Evolutionary conservation across 2,329 filamentous ascomycete genomes (phyloP).

Genomic region (Alternaria arborescens): DNA sequence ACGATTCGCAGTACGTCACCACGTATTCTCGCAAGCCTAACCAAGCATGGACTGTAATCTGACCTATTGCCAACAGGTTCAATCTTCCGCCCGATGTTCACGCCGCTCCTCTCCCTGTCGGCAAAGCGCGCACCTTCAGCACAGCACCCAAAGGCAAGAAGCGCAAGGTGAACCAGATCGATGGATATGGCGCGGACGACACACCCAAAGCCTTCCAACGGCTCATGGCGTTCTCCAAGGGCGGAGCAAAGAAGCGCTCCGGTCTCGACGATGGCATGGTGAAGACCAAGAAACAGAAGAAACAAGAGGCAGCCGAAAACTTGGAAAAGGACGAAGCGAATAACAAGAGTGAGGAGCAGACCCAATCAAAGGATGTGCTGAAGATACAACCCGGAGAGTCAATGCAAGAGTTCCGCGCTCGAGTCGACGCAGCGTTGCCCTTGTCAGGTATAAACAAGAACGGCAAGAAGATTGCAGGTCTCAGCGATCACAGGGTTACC

Average conservation of each 20-base stretch:
- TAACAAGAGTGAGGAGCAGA: conserved; percentile 35
- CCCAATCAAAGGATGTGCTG: conserved; percentile 19
- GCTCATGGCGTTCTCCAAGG: conserved; percentile 76
- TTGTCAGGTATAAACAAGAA: conserved; percentile 70
- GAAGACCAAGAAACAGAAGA: conserved; percentile 61
- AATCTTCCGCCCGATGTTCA: conserved; percentile 68
- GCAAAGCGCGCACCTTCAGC: conserved; percentile 53
- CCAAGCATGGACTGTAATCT: not conserved
- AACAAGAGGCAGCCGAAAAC: conserved; percentile 8
- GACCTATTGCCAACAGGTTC: conserved; percentile 59
- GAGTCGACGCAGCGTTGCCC: conserved; percentile 86
- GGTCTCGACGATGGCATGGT: conserved; percentile 75
- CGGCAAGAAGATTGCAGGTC: conserved; percentile 69
- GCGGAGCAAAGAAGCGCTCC: conserved; percentile 60
- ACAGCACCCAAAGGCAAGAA: conserved; percentile 46
- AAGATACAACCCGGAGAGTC: conserved; percentile 82
- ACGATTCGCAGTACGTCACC: conserved; percentile 47
- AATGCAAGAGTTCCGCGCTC: conserved; percentile 79
- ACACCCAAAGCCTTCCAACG: conserved; percentile 87
- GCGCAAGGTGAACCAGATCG: conserved; percentile 52
- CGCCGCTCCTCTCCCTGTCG: conserved; percentile 67
- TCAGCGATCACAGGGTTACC: conserved; percentile 73
- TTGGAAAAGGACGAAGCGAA: conserved; percentile 19
- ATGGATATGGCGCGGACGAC: conserved; percentile 73
- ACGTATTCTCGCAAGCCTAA: conserved; percentile 6